Percentiles rank a stretch among this genome's conserved stretches.
phyloP scores from a whole-genome alignment of 2,329 filamentous ascomycete genomes.

The Pseudocercospora crystallina region DNA sequence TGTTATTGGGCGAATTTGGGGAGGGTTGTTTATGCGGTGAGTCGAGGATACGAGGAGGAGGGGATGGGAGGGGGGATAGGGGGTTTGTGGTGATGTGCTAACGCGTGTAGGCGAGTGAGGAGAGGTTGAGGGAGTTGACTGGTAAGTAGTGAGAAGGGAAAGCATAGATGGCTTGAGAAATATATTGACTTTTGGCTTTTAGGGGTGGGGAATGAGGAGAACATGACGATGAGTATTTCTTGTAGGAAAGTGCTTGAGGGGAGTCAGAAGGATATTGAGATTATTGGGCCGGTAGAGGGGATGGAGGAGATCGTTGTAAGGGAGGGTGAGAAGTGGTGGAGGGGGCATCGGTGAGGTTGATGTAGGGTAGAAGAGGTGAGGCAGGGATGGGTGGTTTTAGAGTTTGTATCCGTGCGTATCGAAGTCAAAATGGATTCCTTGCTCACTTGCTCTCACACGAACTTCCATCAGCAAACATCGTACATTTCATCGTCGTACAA shows the following conservation, averaged over 20 bases:
- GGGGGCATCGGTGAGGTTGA: background rate
- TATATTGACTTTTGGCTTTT: too few species aligned
- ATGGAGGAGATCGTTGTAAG: constrained; percentile 48
- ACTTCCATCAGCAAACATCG: too few species aligned
- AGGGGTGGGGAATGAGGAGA: constrained; percentile 47
- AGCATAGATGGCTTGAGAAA: too few species aligned
- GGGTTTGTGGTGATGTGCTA: too few species aligned
- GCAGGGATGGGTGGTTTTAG: background rate
- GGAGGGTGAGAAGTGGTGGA: constrained; percentile 50
- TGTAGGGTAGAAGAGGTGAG: background rate
- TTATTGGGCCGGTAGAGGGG: constrained; percentile 49
- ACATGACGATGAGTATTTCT: constrained; percentile 53
- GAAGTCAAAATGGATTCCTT: background rate
- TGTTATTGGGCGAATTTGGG: constrained; percentile 57
- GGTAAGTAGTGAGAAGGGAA: constrained; percentile 32
- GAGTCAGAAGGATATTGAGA: constrained; percentile 52
- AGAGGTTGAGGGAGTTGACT: constrained; percentile 46
- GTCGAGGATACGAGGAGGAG: too few species aligned
- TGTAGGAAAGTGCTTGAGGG: constrained; percentile 49
- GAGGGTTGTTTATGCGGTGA: constrained; percentile 50
- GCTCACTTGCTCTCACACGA: background rate
- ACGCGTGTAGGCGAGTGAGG: constrained; percentile 44
- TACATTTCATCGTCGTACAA: too few species aligned
- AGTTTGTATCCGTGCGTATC: background rate
- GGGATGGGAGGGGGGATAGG: too few species aligned